phyloP scores from a whole-genome alignment of 208 protist species.

The Trypanosoma lewisi region DNA sequence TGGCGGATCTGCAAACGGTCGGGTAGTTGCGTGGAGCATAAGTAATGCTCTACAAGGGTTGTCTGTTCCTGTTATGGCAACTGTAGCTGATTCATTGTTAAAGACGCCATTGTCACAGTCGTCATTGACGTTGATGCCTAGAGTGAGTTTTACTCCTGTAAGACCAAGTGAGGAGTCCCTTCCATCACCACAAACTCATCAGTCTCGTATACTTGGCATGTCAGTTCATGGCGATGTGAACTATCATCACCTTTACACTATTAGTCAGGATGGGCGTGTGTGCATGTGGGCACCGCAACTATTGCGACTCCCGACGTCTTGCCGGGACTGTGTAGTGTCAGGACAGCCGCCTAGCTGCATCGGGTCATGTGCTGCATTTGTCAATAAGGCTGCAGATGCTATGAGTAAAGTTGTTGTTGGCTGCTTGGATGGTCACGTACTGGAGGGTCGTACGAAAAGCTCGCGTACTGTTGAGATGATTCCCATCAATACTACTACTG shows the following conservation, averaged over 20 bases:
- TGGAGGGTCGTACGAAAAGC: constrained; percentile 52
- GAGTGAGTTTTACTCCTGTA: neutral
- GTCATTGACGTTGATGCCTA: neutral
- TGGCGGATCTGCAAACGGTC: constrained; percentile 24
- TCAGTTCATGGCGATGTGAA: constrained; percentile 59
- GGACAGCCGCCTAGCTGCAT: constrained; percentile 45
- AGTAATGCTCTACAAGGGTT: constrained; percentile 14
- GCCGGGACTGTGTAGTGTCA: constrained; percentile 39
- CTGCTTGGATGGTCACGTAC: constrained; percentile 47
- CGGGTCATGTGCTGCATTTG: constrained; percentile 46
- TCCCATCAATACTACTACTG: neutral
- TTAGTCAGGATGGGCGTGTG: constrained; percentile 69
- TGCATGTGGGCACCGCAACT: constrained; percentile 57
- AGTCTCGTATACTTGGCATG: constrained; percentile 46
- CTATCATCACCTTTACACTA: constrained; percentile 62
- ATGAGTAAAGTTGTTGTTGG: constrained; percentile 70
- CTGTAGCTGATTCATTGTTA: neutral
- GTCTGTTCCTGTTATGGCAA: neutral
- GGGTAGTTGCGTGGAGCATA: constrained; percentile 24
- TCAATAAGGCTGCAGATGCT: constrained; percentile 42
- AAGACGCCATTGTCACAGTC: neutral
- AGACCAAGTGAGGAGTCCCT: constrained; percentile 30
- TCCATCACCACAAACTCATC: constrained; percentile 64
- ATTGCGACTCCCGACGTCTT: constrained; percentile 36
- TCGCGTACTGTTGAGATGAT: constrained; percentile 48